phyloP scores from a whole-genome alignment of 2,329 filamentous ascomycete species.

The Magnaporthales sp. region DNA sequence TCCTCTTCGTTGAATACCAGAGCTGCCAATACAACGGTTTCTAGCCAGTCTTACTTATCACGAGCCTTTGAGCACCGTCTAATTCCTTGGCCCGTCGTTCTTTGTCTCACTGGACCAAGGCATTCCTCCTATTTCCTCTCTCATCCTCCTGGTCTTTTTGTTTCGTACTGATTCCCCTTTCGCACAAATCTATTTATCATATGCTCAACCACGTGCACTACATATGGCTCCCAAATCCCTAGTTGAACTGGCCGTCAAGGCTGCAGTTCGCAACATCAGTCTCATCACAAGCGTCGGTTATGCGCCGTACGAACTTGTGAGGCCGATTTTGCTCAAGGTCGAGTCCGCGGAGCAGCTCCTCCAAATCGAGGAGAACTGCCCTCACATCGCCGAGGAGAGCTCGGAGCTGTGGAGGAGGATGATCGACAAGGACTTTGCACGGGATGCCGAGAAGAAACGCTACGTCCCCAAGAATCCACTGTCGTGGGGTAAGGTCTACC shows the following conservation, averaged over 20 bases:
- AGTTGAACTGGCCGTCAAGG: conserved; percentile 10
- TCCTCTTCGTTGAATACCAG: neutral
- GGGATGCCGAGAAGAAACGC: conserved; percentile 49
- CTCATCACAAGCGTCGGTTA: conserved; percentile 62
- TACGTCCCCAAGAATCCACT: conserved; percentile 56
- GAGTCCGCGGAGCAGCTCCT: conserved; percentile 68
- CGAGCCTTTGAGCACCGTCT: neutral
- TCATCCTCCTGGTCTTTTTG: neutral
- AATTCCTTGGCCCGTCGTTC: neutral
- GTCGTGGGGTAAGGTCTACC: conserved; percentile 74
- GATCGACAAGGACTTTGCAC: conserved; percentile 68
- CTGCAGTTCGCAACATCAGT: conserved; percentile 44
- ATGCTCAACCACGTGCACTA: conserved; percentile 11
- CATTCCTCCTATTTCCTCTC: neutral
- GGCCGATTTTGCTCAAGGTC: conserved; percentile 61
- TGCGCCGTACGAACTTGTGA: conserved; percentile 57
- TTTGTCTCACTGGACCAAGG: neutral
- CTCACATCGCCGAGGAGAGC: conserved; percentile 63
- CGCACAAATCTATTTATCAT: neutral
- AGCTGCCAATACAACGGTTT: neutral
- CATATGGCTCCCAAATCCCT: conserved; percentile 34
- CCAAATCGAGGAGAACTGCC: conserved; percentile 64
- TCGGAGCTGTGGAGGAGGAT: conserved; percentile 70
- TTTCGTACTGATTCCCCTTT: neutral
- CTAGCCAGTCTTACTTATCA: neutral